phyloP scores from a whole-genome alignment of 2,329 filamentous ascomycete species.

The Fusarium mundagurra region DNA sequence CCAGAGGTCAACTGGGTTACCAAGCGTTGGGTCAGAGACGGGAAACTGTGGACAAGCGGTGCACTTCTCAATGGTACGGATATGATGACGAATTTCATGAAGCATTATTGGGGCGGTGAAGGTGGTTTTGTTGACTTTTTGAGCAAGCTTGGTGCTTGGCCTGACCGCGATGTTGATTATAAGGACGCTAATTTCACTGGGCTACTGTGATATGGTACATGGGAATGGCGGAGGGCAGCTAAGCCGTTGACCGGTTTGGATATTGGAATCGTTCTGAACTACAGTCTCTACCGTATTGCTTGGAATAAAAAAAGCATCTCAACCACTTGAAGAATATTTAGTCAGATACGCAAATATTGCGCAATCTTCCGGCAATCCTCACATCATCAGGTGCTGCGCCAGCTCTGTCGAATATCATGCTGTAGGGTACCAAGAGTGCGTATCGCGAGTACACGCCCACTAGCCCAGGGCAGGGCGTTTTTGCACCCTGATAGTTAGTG shows the following conservation, averaged over 20 bases:
- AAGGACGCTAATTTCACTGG: conserved; percentile 36
- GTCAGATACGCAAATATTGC: background rate
- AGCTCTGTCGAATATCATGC: background rate
- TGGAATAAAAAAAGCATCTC: too few relatives aligned
- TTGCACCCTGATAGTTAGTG: background rate
- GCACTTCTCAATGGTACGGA: conserved; percentile 49
- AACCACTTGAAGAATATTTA: too few relatives aligned
- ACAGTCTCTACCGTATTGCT: background rate
- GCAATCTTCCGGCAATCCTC: background rate
- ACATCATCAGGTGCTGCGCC: background rate
- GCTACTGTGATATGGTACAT: background rate
- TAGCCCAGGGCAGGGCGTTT: background rate
- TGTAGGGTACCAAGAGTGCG: background rate
- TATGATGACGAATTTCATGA: conserved; percentile 46
- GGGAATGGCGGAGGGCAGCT: too few relatives aligned
- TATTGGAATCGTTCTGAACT: too few relatives aligned
- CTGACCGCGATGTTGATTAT: conserved; percentile 47
- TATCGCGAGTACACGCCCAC: background rate
- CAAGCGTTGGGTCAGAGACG: conserved; percentile 49
- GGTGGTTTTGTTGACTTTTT: conserved; percentile 33
- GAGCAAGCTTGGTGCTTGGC: conserved; percentile 39
- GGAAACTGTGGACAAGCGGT: conserved; percentile 51
- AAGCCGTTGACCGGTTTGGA: too few relatives aligned
- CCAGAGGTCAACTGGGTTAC: conserved; percentile 51
- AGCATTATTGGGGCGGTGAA: conserved; percentile 43